Base-by-base conservation (phyloP, 768 basidiomycete species). In the Coprinopsis strossmayeri region DNA sequence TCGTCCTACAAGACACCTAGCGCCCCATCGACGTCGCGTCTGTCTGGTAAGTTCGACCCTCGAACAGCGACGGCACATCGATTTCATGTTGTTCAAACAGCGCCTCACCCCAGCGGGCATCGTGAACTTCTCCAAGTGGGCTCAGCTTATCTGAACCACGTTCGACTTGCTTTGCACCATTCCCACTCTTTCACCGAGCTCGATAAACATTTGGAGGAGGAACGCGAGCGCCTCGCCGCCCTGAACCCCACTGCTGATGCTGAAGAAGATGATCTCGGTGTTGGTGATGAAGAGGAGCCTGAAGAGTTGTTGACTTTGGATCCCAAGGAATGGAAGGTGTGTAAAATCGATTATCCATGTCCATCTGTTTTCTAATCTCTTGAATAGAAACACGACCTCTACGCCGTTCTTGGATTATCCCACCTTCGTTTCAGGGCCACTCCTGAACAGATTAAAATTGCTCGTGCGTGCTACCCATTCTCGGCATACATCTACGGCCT, bases 241-340 rank as follows among this genome's bases (percentile, higher is more conserved):
- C 67, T 80, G 15, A 74, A 76, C 55, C 79, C 72, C 17, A 59
- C 67, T 32, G 59, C 61, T 40, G 52, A 51, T 4, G 77, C 57
- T n/a, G 65, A 61, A 2, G 87, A 87, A 53, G 88, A 90, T 58
- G 93, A 94, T 70, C 81, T 91, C 11, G 95, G 92, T 24, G 86
- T 98, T 4, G 94, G 93, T 1, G 87, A 91, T 50, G 96, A 98
- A 68, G 73, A 81, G 53, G 95, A 98, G 71, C 65, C 77, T 17
- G 70, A 74, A 2, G 83, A 82, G 20, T 57, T 92, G 41, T 64
- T 92, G 34, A 63, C 70, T 38, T 71, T 83, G n/a, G 95, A 99
- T 71, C 90, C 95, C 4, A 97, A 97, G 68, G 92, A 95, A 62
- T 98, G 96, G 95, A 99, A 98, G 79, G 90, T 88, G 54, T 34